Evolutionary conservation across 257 asterid species (phyloP), one percentile per base, ranked within the genome.

Genomic region (Forsythia suspensa): DNA sequence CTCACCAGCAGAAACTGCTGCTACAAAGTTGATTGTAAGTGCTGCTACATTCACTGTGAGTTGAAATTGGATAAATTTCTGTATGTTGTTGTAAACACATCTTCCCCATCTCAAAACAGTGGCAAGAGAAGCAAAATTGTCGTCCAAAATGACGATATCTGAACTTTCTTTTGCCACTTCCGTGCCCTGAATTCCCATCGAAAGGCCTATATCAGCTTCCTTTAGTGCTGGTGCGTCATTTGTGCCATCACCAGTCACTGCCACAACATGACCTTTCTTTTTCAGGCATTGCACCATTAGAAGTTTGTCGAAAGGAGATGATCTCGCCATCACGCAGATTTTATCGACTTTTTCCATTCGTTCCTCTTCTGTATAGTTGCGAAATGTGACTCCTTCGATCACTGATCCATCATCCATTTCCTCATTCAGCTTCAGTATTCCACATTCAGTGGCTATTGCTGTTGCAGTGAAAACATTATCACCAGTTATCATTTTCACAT

Each of bases 281-380:
- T 76, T 89, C 34, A 92, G 84, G 85, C 91, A 88, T 36, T 89
- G 90, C 37, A 93, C 97, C 96, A 93, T 87, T 24, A 93, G 48
- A 15, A 88, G 94, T 81, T 93, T 90, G 90, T 93, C 97, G 36
- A 79, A 80, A 20, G 98, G 97, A 3, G 96, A 94, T 1, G 97
- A 92, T 67, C 95, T 85, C 1, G 95, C 97, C 96, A 92, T 87
- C 4, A 89, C 96, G 0, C 80, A 41, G 13, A 90, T 91, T n/a
- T 78, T 80, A 0, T 88, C 94, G 1, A 91, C 92, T 80, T 77
- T 91, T 74, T 77, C 81, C 92, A 91, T 84, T 3, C 93, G 73
- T 39, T 87, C 95, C 59, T 87, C 91, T 0, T 85, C 91, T 0
- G 94, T 79, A 80, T 83, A 87, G 86, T 69, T 87, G 6, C 93